Conservation (phyloP, 1,284 basidiomycete genomes). For the Spongispora temasekensis region DNA sequence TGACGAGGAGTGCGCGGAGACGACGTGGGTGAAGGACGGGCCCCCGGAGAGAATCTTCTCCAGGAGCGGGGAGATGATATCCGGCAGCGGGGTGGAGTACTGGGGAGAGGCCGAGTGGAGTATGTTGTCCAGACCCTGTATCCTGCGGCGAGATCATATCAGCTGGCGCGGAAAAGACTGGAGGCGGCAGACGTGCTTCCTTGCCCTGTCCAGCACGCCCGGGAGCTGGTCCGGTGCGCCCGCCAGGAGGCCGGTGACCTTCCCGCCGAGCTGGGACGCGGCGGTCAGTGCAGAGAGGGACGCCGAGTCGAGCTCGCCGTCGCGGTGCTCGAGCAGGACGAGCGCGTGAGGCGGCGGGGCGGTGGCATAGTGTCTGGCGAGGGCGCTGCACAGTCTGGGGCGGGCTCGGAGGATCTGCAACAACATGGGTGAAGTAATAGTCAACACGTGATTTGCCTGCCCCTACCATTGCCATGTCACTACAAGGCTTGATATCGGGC, state of each 20-base stretch:
- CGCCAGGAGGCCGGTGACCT: conserved; percentile 87
- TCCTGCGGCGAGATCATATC: conserved; percentile 32
- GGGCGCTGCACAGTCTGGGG: conserved; percentile 26
- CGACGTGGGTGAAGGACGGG: conserved; percentile 82
- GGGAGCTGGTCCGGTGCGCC: conserved; percentile 76
- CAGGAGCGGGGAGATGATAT: conserved; percentile 54
- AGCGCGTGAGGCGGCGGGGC: conserved; percentile 67
- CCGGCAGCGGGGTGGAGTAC: conserved; percentile 52
- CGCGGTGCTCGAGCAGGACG: conserved; percentile 87
- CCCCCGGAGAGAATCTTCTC: conserved; percentile 51
- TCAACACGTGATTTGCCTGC: neutral
- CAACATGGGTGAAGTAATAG: conserved; percentile 36
- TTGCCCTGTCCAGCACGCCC: conserved; percentile 70
- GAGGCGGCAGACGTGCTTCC: conserved; percentile 57
- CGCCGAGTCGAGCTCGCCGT: conserved; percentile 80
- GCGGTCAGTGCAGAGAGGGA: conserved; percentile 92
- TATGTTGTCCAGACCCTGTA: conserved; percentile 50
- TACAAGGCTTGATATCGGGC: conserved; percentile 84
- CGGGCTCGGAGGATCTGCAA: too few species aligned
- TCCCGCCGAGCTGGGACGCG: conserved; percentile 81
- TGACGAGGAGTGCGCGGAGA: conserved; percentile 62
- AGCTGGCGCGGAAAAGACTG: conserved; percentile 6
- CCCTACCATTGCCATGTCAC: conserved; percentile 52
- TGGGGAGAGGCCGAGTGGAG: conserved; percentile 54
- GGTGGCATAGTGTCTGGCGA: conserved; percentile 57